Evolutionary conservation across 129 eudicot species (phyloP), one percentile per base, ranked within the genome.

Genomic region (Helianthus tuberosus): DNA sequence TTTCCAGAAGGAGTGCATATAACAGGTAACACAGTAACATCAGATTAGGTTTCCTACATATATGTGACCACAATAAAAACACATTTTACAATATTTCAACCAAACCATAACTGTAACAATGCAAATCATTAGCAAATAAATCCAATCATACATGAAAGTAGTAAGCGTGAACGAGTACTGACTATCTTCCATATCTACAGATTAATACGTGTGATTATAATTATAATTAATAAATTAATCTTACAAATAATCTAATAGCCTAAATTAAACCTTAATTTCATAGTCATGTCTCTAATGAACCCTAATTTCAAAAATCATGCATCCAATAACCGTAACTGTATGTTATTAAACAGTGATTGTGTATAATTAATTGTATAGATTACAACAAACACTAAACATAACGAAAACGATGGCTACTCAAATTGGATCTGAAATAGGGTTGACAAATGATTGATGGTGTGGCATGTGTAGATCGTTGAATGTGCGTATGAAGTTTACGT

Each of bases 131-230:
- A 64, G 29, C 48, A 64, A 1, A 63, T 13, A 29, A 35, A 61
- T 61, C 27, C 9, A 11, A 10, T 41, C 55, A 71, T 81, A 94
- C 99, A 97, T 94, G 90, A 94, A 94, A 76, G 99, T 94, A 43
- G 99, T 91, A 81, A 94, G 99, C 43, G 99, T 90, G 80, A 94
- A 94, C 35, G 99, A 94, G 84, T 94, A 94, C 75, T 94, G 97
- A 66, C 96, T 88, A 63, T 91, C 99, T 75, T 97, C 96, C 99
- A 94, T 94, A n/a, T 58, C 83, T 78, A 80, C 60, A 16, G 6
- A 59, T 27, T 15, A 5, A 0, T 69, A 62, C 48, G 4, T 51
- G 41, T 10, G 8, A 64, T 17, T 41, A 41, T 41, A 41, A n/a
- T n/a, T n/a, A n/a, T n/a, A n/a, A 7, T 6, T 5, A n/a, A 64